Base-by-base conservation (phyloP, 345 rosid genomes). In the Bruguiera sexangula region DNA sequence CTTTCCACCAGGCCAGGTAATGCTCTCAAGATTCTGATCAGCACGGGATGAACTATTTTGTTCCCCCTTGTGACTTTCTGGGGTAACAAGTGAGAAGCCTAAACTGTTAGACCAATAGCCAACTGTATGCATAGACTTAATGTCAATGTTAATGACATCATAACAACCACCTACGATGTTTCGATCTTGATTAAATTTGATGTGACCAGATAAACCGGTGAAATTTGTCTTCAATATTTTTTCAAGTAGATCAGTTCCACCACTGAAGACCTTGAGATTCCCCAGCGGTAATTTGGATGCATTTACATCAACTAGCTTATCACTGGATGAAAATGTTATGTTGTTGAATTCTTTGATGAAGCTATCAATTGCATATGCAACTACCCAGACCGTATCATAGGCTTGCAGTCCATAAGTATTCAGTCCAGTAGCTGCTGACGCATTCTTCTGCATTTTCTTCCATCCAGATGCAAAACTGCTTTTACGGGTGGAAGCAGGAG, bases 1-100 rank as follows among this genome's bases (percentile, higher is more conserved):
- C 52, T 81, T 79, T 72, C 91, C 95, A 68, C 98, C 87, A 55
- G 98, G 96, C 97, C 97, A 94, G 20, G 85, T 85, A 69, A 94
- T 81, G 52, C 32, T 56, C 34, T 22, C 69, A 73, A 94, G 93
- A 67, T 83, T 74, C 81, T 82, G 88, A 51, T 82, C 78, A 46
- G n/a, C 21, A 18, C 22, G 70, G 43, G 85, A 79, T n/a, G 72
- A 57, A 51, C 53, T 52, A 27, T 55, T 51, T 55, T 77, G 72
- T 60, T 76, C 61, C 18, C 67, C 69, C 74, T 32, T 69, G 57
- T 67, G 78, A 60, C 65, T 31, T 67, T 84, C 84, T 5, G 90
- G 87, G 15, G 87, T 81, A 58, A 77, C 62, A 78, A 84, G 69
- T 1, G 95, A 87, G 76, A 87, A 73, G 62, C 95, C 90, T 11